Base-by-base conservation (phyloP, 495 filamentous ascomycete species). In the Cryomyces minteri region DNA sequence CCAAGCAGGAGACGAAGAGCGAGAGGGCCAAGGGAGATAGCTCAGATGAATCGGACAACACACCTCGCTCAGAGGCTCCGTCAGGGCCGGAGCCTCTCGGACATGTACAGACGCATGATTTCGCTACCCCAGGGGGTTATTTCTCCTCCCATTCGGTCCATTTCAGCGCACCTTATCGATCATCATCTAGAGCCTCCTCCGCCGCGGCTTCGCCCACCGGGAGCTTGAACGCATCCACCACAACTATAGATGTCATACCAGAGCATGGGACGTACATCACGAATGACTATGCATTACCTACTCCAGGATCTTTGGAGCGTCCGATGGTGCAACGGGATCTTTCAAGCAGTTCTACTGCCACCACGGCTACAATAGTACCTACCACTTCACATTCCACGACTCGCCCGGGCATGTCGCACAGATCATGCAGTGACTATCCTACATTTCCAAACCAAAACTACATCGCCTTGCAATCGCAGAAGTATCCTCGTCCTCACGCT, bases 381-480 rank as follows among this genome's bases (percentile, higher is more conserved):
- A 31, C 52, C n/a, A 48, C 52, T 6, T 38, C 46, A 5, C 46
- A 58, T 6, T 48, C 51, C 28, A 42, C 14, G 2, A 18, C 31
- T n/a, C 44, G 33, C 43, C 40, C 47, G 6, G 43, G 32, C 25
- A 47, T 6, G 28, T 36, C 43, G 29, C 36, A 52, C 46, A 4
- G 47, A 39, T 28, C 39, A 7, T 36, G 10, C 7, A 31, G 32
- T 36, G 55, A 61, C 45, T 52, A 54, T 30, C 58, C 57, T 14
- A 41, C 51, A 32, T 64, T 57, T 45, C 63, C 63, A 5, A 64
- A 66, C 44, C 63, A 66, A 45, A 53, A 61, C 2, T 63, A 63
- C 47, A 55, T 61, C n/a, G 63, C 62, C 7, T 52, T 66, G 12
- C 63, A 66, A 10, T 51, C 43, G n/a, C 63, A 66, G 48, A 52